These are phyloP conservation scores for Litsea cubeba DNA, from an alignment of 164 flowering plant species.

Conservation along the genomic window DNA sequence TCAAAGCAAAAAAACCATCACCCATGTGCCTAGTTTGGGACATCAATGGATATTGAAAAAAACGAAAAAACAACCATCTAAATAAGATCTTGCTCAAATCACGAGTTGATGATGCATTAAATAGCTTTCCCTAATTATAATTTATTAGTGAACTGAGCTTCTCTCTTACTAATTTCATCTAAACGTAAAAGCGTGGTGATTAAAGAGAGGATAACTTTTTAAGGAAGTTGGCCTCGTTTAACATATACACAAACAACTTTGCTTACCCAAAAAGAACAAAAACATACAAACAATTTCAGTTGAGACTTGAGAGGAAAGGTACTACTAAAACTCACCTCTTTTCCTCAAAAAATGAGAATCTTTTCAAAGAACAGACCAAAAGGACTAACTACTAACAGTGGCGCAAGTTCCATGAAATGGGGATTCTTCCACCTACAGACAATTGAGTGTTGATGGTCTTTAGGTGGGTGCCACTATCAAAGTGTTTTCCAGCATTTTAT, in stretches of 20 bases:
- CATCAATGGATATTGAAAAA: background rate
- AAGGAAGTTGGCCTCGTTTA: too few species aligned
- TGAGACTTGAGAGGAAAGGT: background rate
- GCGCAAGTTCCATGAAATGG: background rate
- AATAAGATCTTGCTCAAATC: background rate
- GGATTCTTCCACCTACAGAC: constrained; percentile 1
- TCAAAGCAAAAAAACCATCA: background rate
- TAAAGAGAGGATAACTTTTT: background rate
- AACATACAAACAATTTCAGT: background rate
- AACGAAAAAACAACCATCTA: background rate
- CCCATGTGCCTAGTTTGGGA: background rate
- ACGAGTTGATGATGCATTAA: too few species aligned
- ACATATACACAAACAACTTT: too few species aligned
- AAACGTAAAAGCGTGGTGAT: background rate
- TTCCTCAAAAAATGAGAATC: background rate
- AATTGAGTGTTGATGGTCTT: constrained; percentile 1
- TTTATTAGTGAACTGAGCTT: background rate
- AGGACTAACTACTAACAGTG: background rate
- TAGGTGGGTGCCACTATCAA: constrained; percentile 7
- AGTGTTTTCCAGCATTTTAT: constrained; percentile 3
- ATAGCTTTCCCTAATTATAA: background rate
- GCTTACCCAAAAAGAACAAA: too few species aligned
- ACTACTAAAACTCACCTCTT: background rate
- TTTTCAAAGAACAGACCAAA: constrained; percentile 7
- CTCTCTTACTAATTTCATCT: background rate